Evolutionary conservation across 2,329 filamentous ascomycete genomes (phyloP).

Genomic region (Fusarium virguliforme): DNA sequence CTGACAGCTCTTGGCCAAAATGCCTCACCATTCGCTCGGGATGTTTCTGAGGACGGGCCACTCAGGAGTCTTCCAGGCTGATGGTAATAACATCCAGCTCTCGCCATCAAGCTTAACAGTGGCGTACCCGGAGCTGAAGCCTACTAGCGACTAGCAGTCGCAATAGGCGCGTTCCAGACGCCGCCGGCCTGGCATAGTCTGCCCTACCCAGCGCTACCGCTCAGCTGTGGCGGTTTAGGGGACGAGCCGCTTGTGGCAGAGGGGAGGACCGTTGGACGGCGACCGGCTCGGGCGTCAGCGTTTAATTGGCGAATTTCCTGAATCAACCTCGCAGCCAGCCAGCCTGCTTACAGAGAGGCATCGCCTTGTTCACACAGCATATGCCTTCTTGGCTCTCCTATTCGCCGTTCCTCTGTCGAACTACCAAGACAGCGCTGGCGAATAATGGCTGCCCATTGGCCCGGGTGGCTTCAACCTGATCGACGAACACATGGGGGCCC

Average conservation of each 20-base stretch:
- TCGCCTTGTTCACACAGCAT: neutral
- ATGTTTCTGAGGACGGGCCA: slow-evolving; percentile 25
- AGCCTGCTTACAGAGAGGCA: neutral
- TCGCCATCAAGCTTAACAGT: slow-evolving; percentile 23
- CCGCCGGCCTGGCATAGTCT: slow-evolving; percentile 12
- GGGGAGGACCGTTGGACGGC: slow-evolving; percentile 20
- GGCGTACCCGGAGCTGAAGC: slow-evolving; percentile 25
- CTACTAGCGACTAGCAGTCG: slow-evolving; percentile 24
- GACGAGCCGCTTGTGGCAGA: slow-evolving; percentile 15
- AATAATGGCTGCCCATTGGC: slow-evolving; percentile 8
- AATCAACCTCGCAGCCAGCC: slow-evolving; percentile 16
- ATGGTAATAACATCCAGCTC: slow-evolving; percentile 15
- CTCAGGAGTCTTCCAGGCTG: slow-evolving; percentile 13
- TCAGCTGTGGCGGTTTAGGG: slow-evolving; percentile 39
- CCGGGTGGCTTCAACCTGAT: slow-evolving; percentile 15
- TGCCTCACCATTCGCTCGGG: slow-evolving; percentile 22
- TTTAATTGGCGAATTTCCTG: slow-evolving; percentile 31
- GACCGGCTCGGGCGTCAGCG: slow-evolving; percentile 37
- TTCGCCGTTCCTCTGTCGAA: slow-evolving; percentile 1
- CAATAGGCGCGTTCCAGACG: slow-evolving; percentile 15
- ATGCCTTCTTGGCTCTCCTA: slow-evolving; percentile 9
- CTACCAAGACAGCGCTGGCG: neutral
- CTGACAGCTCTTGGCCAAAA: slow-evolving; percentile 15
- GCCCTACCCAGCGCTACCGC: slow-evolving; percentile 24
- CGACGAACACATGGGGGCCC: slow-evolving; percentile 27